A percentile compares a stretch with the other conserved stretches of the same genome.
These are phyloP conservation scores for Rhododendron vialii DNA, from an alignment of 148 eudicot genomes.

Conservation along the genomic window DNA sequence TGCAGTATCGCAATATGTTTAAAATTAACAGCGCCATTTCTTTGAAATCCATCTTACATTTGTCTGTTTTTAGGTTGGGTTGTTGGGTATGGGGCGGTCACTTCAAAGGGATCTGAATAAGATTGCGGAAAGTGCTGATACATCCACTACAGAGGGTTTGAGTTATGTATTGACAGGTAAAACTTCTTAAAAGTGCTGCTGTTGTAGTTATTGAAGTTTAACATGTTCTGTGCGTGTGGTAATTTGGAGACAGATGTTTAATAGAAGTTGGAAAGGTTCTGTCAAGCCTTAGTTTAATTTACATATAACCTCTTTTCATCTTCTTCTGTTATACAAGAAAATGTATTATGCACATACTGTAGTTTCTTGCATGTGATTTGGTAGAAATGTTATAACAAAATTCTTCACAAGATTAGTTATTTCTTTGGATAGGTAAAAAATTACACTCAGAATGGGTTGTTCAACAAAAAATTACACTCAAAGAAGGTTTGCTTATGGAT, in stretches of 20 bases:
- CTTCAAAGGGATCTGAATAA: constrained; percentile 87
- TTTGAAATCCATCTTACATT: neutral
- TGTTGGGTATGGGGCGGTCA: constrained; percentile 79
- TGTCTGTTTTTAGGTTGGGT: constrained; percentile 55
- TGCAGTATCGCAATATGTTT: neutral
- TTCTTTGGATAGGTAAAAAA: neutral
- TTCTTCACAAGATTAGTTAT: neutral
- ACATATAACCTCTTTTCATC: neutral
- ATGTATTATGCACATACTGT: neutral
- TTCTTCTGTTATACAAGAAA: neutral
- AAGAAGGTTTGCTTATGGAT: neutral
- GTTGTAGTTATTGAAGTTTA: neutral
- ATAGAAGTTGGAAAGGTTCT: neutral
- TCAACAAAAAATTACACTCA: neutral
- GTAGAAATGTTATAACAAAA: too few species aligned
- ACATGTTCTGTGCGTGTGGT: neutral
- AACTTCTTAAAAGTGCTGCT: constrained; percentile 6
- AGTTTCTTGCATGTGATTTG: too few species aligned
- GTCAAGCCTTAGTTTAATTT: neutral
- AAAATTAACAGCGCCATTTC: neutral
- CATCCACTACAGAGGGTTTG: constrained; percentile 72
- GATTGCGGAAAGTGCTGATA: constrained; percentile 84
- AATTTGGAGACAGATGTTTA: neutral
- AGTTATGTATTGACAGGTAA: constrained; percentile 79
- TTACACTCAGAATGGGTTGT: neutral